Base-by-base conservation (phyloP, 2,329 filamentous ascomycete genomes). In the Verticillium isaacii region DNA sequence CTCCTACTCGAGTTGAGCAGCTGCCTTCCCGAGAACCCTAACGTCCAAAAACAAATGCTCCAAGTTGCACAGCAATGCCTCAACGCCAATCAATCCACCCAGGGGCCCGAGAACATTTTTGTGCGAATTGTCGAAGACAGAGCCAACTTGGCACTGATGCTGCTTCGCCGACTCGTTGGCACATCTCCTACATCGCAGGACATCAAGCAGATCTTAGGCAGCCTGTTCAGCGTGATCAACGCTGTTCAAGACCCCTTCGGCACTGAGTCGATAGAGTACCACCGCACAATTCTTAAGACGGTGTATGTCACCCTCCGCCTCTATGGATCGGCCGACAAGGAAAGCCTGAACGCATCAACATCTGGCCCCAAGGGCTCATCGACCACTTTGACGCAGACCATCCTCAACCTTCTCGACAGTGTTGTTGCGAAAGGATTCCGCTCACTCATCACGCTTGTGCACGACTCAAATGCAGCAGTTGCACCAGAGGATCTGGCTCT, bases 351-450 rank as follows among this genome's bases (percentile, higher is more conserved):
- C 1, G 58, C 61, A 15, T 65, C 63, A 12, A 66, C 63, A 19
- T 60, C 59, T 12, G 63, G 63, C 11, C 61, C 75, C 32, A 77
- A 74, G 17, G 71, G 68, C 36, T 73, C 72, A 9, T 68, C 78
- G 1, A 80, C 83, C 2, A 74, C 76, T 0, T 77, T 85, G 23
- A 81, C 79, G 1, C 84, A 88, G 62, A 85, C 86, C 6, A 81
- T 96, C 15, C 81, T 97, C 29, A 93, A 94, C 68, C 87, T 97
- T 55, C 80, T 97, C 11, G 89, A 92, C 67, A 83, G 86, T 32
- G 85, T 95, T 12, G 89, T 98, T 32, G 90, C 89, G 0, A 87
- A 87, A 67, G 93, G 92, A 2, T 94, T 99, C 79, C 88, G 90
- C 50, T 87, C 89, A 25, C 81, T 97, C 25, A 92, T 93, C 37